These are phyloP conservation scores for Kalanchoe fedtschenkoi DNA, from an alignment of 164 flowering plant genomes.

Conservation along the genomic window DNA sequence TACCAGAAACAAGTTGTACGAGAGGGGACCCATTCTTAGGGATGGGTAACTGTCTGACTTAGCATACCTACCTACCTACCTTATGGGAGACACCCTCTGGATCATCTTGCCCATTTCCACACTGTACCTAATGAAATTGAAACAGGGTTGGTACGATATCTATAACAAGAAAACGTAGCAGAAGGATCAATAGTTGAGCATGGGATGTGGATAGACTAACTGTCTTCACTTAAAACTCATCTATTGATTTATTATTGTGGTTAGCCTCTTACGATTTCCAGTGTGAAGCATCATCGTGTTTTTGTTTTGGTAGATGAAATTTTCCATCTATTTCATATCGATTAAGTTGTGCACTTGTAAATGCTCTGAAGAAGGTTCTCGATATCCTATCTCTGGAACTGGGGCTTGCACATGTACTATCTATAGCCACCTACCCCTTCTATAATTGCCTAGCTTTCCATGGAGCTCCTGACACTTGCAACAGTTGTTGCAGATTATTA, in stretches of 20 bases:
- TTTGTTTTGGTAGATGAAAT: not conserved
- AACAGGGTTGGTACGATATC: not conserved
- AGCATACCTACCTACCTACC: not conserved
- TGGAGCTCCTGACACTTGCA: not conserved
- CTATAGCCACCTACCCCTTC: not conserved
- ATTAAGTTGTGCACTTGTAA: not conserved
- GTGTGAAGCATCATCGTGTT: too few species aligned
- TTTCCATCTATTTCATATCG: not conserved
- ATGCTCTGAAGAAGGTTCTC: not conserved
- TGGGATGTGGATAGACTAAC: too few species aligned
- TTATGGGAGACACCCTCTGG: not conserved
- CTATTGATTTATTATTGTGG: not conserved
- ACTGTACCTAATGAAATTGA: conserved; percentile 3
- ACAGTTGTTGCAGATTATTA: not conserved
- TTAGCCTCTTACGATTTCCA: too few species aligned
- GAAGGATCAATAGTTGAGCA: not conserved
- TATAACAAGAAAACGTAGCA: not conserved
- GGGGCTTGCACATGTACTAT: not conserved
- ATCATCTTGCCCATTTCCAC: not conserved
- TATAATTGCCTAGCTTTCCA: not conserved
- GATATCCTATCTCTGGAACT: not conserved
- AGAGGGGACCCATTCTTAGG: conserved; percentile 1
- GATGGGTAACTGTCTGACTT: not conserved
- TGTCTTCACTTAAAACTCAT: not conserved
- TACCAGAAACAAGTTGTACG: too few species aligned